Evolutionary conservation across 495 filamentous ascomycete species (phyloP), one percentile per base, ranked within the genome.

Genomic region (Penicillium maclennaniae): DNA sequence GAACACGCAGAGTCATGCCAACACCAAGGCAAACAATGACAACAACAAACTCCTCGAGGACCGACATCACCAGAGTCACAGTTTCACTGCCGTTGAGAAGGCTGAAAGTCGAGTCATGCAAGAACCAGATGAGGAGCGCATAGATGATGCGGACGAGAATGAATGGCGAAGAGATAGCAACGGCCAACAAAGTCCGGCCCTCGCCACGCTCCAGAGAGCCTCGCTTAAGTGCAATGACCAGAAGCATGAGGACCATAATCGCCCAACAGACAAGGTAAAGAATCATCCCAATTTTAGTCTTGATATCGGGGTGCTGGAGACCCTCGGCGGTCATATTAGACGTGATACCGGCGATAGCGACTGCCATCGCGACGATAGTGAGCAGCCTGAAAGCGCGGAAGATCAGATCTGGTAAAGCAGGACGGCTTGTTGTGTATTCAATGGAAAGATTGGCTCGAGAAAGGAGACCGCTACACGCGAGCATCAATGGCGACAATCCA

Each of bases 121-220:
- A 43, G 63, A 73, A 77, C 53, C 61, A 69, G 26, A 55, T 49
- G 16, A 75, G 42, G 5, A 58, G 21, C 7, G 61, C 58, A 53
- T 78, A 78, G 34, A 75, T 46, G 1, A 77, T 42, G 12, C 75
- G 67, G 19, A 77, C 60, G n/a, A 74, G 51, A 23, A 78, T 57
- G 47, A 78, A 66, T 3, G 70, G 70, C 2, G 65, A 52, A 2
- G 66, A 63, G 16, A 72, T 27, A 1, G 55, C 60, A 19, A 74
- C 67, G 4, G 70, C 74, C 9, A 68, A 37, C 12, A 76, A 27
- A 19, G 70, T 51, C 10, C 70, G 61, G 34, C 68, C 62, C 55
- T 77, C 74, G 31, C 66, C 65, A 1, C 52, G 51, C 53, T 63
- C 56, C 15, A 66, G 54, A n/a, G 49, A 46, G 6, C 14, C 28